Evolutionary conservation across 768 basidiomycete species (phyloP).

Genomic region (Cystofilobasidium bisporidii): DNA sequence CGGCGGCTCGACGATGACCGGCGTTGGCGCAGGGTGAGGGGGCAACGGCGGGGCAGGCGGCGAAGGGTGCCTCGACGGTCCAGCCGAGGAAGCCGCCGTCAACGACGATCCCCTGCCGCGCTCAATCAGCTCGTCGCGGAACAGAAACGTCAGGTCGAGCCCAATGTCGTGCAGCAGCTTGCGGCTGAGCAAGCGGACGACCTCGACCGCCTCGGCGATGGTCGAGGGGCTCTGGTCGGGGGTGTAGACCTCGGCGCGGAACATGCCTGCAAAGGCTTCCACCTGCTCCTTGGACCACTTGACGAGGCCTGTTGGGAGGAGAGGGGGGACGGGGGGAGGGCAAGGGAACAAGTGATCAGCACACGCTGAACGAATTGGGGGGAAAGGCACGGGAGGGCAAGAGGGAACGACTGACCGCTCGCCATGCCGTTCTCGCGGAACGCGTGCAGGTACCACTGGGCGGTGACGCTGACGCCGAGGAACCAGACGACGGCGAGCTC

Average conservation of each 20-base stretch:
- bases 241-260: slow-evolving; percentile 82
- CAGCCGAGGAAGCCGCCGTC: not conserved
- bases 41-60: not conserved
- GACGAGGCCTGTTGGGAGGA: slow-evolving; percentile 61
- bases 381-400: too few relatives aligned
- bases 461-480: slow-evolving; percentile 90
- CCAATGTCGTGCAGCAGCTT: slow-evolving; percentile 90
- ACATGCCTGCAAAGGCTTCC: slow-evolving; percentile 69
- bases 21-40: not conserved
- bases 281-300: slow-evolving; percentile 87
- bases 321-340: not conserved
- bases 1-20: too few relatives aligned
- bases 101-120: not conserved
- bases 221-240: slow-evolving; percentile 62
- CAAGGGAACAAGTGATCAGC: not conserved
- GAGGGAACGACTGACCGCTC: slow-evolving; percentile 58
- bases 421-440: slow-evolving; percentile 93
- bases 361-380: too few relatives aligned
- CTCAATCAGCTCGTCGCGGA: slow-evolving; percentile 46
- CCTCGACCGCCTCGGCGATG: slow-evolving; percentile 65
- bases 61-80: not conserved
- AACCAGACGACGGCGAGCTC: slow-evolving; percentile 84
- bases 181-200: slow-evolving; percentile 69
- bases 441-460: slow-evolving; percentile 93
- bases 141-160: slow-evolving; percentile 83